phyloP scores from a whole-genome alignment of 2,329 filamentous ascomycete genomes.

The Trichoderma pleuroti region DNA sequence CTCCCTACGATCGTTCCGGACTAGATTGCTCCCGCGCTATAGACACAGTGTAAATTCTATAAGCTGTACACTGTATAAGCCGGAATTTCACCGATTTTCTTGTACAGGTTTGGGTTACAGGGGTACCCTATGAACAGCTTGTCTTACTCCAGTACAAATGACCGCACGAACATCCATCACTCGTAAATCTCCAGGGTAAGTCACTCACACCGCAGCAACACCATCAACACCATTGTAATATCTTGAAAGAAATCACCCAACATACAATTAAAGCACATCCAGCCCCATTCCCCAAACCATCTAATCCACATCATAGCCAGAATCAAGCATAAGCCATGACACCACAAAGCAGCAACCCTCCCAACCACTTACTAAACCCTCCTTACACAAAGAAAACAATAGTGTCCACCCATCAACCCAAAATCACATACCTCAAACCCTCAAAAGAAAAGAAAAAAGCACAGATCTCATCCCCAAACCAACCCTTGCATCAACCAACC shows the following conservation, averaged over 20 bases:
- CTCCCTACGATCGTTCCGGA: too few relatives aligned
- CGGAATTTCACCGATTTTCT: too few relatives aligned
- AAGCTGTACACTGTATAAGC: too few relatives aligned
- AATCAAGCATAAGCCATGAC: too few relatives aligned
- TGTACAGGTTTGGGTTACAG: too few relatives aligned
- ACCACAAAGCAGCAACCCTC: neutral
- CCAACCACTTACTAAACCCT: neutral
- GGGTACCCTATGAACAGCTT: too few relatives aligned
- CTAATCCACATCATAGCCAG: neutral
- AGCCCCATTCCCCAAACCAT: neutral
- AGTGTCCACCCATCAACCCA: neutral
- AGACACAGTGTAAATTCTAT: too few relatives aligned
- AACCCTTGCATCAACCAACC: neutral
- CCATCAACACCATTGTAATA: neutral
- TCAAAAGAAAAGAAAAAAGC: neutral
- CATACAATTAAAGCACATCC: neutral
- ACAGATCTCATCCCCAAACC: neutral
- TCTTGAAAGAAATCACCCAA: neutral
- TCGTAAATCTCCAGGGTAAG: neutral
- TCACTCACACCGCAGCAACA: neutral
- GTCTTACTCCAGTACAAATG: fast-evolving
- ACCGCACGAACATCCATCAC: neutral
- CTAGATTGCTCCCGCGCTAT: too few relatives aligned
- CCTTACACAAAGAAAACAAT: neutral
- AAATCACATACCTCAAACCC: neutral